Conservation (phyloP, 2,329 filamentous ascomycete species). For the Colletotrichum higginsianum region DNA sequence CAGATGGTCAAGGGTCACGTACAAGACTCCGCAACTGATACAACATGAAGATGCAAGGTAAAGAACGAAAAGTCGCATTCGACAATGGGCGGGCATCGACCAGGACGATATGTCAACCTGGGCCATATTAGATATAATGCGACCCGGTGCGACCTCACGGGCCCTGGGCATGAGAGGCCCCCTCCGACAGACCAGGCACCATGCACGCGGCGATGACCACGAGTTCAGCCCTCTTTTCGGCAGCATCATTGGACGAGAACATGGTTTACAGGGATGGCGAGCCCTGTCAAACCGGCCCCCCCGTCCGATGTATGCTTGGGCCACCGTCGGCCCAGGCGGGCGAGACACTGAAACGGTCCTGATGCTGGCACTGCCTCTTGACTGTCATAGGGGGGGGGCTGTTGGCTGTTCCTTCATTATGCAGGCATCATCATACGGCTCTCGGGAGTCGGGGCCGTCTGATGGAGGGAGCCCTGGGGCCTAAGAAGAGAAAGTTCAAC, state of each 20-base stretch:
- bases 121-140: background rate
- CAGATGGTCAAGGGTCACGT: conserved; percentile 10
- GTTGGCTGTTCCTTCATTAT: background rate
- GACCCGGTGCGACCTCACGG: conserved; percentile 25
- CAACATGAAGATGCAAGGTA: background rate
- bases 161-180: conserved; percentile 27
- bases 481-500: background rate
- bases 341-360: conserved; percentile 36
- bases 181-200: background rate
- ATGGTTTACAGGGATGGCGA: conserved; percentile 20
- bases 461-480: background rate
- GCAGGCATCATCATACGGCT: too few species aligned
- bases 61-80: conserved; percentile 11
- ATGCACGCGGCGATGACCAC: conserved; percentile 4
- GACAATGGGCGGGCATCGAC: background rate
- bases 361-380: conserved; percentile 36
- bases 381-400: background rate
- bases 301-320: conserved; percentile 34
- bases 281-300: conserved; percentile 24
- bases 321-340: conserved; percentile 29
- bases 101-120: conserved; percentile 10
- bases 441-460: too few species aligned
- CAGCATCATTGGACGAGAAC: conserved; percentile 28
- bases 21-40: background rate
- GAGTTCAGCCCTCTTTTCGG: conserved; percentile 8